phyloP scores from a whole-genome alignment of 2,329 filamentous ascomycete species.

The Cryphonectria japonica region DNA sequence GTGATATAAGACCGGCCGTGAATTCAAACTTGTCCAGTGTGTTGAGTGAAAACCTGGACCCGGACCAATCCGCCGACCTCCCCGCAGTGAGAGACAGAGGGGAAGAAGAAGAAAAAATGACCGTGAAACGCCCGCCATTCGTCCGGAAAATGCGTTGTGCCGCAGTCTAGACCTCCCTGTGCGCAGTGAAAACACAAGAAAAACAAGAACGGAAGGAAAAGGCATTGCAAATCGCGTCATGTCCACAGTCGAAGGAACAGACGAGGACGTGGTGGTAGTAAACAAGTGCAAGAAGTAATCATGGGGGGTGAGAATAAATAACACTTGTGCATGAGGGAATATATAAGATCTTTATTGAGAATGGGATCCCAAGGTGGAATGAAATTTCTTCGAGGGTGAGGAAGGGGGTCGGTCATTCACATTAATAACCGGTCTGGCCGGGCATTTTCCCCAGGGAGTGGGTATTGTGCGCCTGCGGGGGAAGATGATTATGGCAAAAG shows the following conservation, averaged over 20 bases:
- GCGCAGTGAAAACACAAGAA: not conserved
- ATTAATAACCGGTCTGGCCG: slow-evolving; percentile 56
- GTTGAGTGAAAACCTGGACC: not conserved
- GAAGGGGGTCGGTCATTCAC: not conserved
- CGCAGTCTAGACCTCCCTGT: slow-evolving; percentile 13
- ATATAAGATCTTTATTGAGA: not conserved
- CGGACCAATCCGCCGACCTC: not conserved
- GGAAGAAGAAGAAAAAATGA: not conserved
- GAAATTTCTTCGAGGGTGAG: not conserved
- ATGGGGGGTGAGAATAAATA: not conserved
- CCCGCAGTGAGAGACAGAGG: not conserved
- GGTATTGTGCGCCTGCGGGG: slow-evolving; percentile 48
- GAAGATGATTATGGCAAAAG: slow-evolving; percentile 63
- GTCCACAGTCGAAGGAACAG: not conserved
- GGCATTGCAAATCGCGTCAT: not conserved
- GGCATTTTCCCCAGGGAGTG: slow-evolving; percentile 60
- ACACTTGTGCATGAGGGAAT: no score
- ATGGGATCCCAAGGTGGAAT: no score
- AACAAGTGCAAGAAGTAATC: not conserved
- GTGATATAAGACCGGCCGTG: slow-evolving; percentile 1
- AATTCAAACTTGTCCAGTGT: slow-evolving; percentile 1
- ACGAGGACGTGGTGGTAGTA: not conserved
- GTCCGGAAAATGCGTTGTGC: slow-evolving; percentile 14
- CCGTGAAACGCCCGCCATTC: slow-evolving; percentile 10
- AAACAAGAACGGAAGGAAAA: not conserved